Evolutionary conservation across 2,329 filamentous ascomycete species (phyloP).

Genomic region (Cordyceps farinosa): DNA sequence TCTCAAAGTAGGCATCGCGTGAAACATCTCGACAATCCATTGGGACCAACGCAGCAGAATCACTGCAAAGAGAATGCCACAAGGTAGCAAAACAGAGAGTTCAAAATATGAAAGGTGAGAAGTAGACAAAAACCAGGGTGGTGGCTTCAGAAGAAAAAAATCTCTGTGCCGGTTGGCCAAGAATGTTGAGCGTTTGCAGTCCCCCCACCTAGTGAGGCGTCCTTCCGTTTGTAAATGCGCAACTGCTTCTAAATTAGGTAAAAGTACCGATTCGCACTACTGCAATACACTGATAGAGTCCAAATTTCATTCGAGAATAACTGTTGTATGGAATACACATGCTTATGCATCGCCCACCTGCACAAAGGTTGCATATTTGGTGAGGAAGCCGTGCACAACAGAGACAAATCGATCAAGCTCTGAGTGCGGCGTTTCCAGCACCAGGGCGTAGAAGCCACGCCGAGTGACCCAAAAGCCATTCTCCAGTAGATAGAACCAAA

Average conservation of each 20-base stretch:
- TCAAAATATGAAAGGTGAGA: background rate
- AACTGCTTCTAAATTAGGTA: background rate
- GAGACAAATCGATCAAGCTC: conserved; percentile 41
- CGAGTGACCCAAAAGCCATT: conserved; percentile 41
- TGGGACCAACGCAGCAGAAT: background rate
- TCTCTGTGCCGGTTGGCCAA: background rate
- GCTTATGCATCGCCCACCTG: background rate
- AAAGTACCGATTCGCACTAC: background rate
- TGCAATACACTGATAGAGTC: background rate
- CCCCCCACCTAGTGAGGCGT: background rate
- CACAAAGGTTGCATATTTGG: conserved; percentile 24
- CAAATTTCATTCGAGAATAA: background rate
- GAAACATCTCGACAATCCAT: background rate
- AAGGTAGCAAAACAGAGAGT: no score
- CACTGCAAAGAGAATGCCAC: background rate
- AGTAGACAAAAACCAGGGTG: no score
- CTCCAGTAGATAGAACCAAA: conserved; percentile 46
- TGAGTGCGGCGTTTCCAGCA: conserved; percentile 35
- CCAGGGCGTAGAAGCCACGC: conserved; percentile 40
- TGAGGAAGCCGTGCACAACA: conserved; percentile 34
- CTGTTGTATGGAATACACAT: background rate
- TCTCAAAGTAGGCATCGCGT: no score
- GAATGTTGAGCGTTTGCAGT: background rate
- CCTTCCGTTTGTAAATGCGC: background rate
- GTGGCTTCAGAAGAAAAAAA: background rate